Percentiles rank a stretch among this genome's conserved stretches.
phyloP scores from a whole-genome alignment of 78 protist genomes.

The Dictyostelium brefeldianum region DNA sequence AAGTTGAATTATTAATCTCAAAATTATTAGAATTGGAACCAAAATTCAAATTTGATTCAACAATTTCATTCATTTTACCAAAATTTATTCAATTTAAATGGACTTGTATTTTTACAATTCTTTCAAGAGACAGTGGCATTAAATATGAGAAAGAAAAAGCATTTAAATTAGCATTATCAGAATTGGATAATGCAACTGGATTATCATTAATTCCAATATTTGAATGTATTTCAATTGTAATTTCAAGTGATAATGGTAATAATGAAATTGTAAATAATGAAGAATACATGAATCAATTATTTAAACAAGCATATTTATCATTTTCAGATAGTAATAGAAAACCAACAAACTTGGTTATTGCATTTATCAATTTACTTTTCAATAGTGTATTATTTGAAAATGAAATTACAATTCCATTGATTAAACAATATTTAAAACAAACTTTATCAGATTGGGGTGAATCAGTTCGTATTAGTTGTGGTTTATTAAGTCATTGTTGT shows the following conservation, averaged over 20 bases:
- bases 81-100: slow-evolving; percentile 53
- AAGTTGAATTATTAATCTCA: not conserved
- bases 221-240: slow-evolving; percentile 14
- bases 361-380: slow-evolving; percentile 53
- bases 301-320: slow-evolving; percentile 41
- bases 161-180: not conserved
- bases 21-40: slow-evolving; percentile 9
- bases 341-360: not conserved
- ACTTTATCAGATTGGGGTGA: slow-evolving; percentile 57
- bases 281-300: slow-evolving; percentile 6
- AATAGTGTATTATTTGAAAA: slow-evolving; percentile 14
- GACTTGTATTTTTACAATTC: slow-evolving; percentile 3
- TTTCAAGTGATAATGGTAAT: not conserved
- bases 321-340: slow-evolving; percentile 62
- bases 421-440: slow-evolving; percentile 36
- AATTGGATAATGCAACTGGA: slow-evolving; percentile 46
- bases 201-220: slow-evolving; percentile 24
- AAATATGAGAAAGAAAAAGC: not conserved
- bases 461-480: slow-evolving; percentile 50
- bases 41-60: slow-evolving; percentile 23
- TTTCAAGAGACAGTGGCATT: not conserved
- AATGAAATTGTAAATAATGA: not conserved
- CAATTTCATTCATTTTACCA: slow-evolving; percentile 26
- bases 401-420: slow-evolving; percentile 10
- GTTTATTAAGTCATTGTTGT: slow-evolving; percentile 64